Base-by-base conservation (phyloP, 495 filamentous ascomycete genomes). In the Hypoxylon lenormandii region DNA sequence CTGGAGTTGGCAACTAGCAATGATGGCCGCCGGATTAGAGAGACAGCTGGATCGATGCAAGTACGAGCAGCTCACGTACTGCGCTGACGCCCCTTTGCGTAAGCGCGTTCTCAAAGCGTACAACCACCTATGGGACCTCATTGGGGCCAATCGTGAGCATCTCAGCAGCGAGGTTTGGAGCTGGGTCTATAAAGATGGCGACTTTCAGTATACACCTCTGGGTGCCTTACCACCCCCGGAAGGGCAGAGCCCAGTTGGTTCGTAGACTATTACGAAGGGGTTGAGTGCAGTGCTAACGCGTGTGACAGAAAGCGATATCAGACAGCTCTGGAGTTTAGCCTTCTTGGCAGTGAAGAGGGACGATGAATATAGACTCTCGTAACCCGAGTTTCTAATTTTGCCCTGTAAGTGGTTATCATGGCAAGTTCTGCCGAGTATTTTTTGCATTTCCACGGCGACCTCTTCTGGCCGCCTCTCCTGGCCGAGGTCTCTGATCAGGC, bases 1-100 rank as follows among this genome's bases (percentile, higher is more conserved):
- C 6, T 90, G 88, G 87, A 80, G 81, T 55, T 90, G 87, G 86
- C 88, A 82, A 37, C 77, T 89, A 22, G 85, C 87, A 3, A 89
- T 90, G 86, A 88, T 88, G 84, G 87, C 82, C 0, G 79, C 78
- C 19, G 88, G 88, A 0, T 71, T 90, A 8, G 80, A 83, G 57
- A 70, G 72, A 21, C 82, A 82, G 56, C 74, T 82, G 36, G 84
- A 56, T 3, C 79, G 84, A 40, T 87, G 85, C 69, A 69, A 77
- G 3, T 12, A 30, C 15, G 67, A 74, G 18, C 43, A 64, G 5
- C 76, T 78, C 2, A 77, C 75, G 10, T 90, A 87, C 71, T 90
- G 86, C 71, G 60, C 57, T 0, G 80, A 88, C 66, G 10, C 48
- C 0, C 53, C 19, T 0, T 79, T 89, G 3, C 80, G 80, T 60